A percentile compares a stretch with the other conserved stretches of the same genome.
These are phyloP conservation scores for Umbilicus rupestris DNA, from an alignment of 164 flowering plant species.

Conservation along the genomic window DNA sequence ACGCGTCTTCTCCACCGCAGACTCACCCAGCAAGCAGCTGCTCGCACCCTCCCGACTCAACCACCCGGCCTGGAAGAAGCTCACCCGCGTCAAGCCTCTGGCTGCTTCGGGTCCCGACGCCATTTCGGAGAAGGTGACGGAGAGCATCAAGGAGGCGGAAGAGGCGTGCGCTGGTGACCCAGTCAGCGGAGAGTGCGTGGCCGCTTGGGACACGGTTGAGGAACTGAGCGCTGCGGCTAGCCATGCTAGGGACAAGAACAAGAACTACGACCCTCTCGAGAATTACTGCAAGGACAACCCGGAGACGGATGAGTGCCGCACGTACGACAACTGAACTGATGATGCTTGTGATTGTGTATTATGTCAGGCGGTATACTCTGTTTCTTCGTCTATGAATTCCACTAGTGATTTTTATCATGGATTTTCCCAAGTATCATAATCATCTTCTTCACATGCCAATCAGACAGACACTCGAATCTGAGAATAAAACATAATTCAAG, in stretches of 20 bases:
- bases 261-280: conserved; percentile 62
- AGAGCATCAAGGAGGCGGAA: conserved; percentile 35
- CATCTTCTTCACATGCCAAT: too few species aligned
- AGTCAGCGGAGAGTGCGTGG: conserved; percentile 28
- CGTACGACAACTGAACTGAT: too few species aligned
- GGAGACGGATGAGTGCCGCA: conserved; percentile 83
- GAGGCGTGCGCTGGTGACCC: conserved; percentile 29
- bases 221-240: conserved; percentile 51
- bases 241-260: conserved; percentile 53
- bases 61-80: not conserved
- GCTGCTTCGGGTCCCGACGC: conserved; percentile 25
- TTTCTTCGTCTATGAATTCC: too few species aligned
- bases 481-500: too few species aligned
- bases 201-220: conserved; percentile 17
- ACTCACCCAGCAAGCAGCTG: not conserved
- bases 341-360: too few species aligned
- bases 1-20: not conserved
- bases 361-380: too few species aligned
- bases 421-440: too few species aligned
- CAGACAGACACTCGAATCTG: too few species aligned
- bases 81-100: conserved; percentile 14
- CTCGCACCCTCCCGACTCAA: not conserved
- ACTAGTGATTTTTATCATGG: too few species aligned
- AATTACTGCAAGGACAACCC: conserved; percentile 76
- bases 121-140: conserved; percentile 32